Evolutionary conservation across 2,329 filamentous ascomycete genomes (phyloP), one percentile per base, ranked within the genome.

Genomic region (Beauveria varroae): DNA sequence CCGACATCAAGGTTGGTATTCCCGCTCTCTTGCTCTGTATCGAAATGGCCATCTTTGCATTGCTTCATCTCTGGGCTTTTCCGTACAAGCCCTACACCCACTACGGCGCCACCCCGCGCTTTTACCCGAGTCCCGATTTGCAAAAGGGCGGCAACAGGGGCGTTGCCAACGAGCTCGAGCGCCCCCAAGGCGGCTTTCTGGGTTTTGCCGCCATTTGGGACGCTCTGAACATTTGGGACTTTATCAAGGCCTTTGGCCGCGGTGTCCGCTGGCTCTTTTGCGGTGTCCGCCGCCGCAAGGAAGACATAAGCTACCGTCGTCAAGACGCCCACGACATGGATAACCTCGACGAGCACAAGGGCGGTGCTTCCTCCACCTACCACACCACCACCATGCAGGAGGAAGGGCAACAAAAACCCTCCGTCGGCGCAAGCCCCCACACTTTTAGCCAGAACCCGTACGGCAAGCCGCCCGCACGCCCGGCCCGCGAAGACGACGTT

Each of bases 1-100:
- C 87, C 1, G 91, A 96, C 71, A 80, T 96, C 67, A 89, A 90
- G 70, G 85, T 95, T 51, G 90, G 90, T 57, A 87, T 96, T 30
- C 90, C 91, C 0, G 86, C 86, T 30, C 76, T 93, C 57, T 78
- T 96, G 12, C 83, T 95, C 26, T 93, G 89, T 69, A 78, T 95
- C 46, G 91, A 96, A 74, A 96, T 96, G 91, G 85, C 89, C 9
- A 76, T 90, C 34, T 96, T 96, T 68, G 79, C 89, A 20, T 69
- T 92, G 50, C 74, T 96, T 58, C 91, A 96, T 72, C 75, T 95
- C 18, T 96, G 87, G 79, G 90, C 92, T 2, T 96, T 95, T 70
- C 83, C 89, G 1, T 95, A 87, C 79, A 80, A 81, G 61, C 86
- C 86, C 1, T 96, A 96, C 72, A 77, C 74, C 24, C 73, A 74